A percentile compares a stretch with the other conserved stretches of the same genome.
Conservation (phyloP, 1,139 yeast species). For the Candida pseudocylindracea region DNA sequence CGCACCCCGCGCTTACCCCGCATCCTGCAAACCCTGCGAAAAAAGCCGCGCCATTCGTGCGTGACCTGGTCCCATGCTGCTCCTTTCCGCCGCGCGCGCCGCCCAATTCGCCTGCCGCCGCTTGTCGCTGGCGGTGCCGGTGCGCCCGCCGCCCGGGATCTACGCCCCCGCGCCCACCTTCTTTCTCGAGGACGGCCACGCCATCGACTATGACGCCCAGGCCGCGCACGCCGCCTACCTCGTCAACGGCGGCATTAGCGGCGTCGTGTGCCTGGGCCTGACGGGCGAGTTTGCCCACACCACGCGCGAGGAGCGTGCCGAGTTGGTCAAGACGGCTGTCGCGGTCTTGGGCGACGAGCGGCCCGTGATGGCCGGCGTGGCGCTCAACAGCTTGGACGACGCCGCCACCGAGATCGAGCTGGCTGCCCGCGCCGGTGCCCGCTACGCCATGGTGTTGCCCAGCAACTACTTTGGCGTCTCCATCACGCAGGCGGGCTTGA, state of each 20-base stretch:
- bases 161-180: constrained; percentile 28
- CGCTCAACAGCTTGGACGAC: constrained; percentile 16
- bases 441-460: constrained; percentile 18
- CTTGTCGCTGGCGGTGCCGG: no score
- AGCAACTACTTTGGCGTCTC: constrained; percentile 23
- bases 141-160: constrained; percentile 8
- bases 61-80: no score
- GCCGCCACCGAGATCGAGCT: constrained; percentile 13
- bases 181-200: constrained; percentile 9
- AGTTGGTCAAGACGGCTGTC: constrained; percentile 6
- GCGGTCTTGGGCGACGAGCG: constrained; percentile 12
- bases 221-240: constrained; percentile 17
- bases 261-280: constrained; percentile 24
- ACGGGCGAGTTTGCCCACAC: constrained; percentile 26
- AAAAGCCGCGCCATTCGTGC: no score
- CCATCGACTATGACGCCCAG: constrained; percentile 20
- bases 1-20: no score
- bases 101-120: no score
- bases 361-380: constrained; percentile 22
- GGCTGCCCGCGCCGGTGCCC: constrained; percentile 19
- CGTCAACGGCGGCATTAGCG: constrained; percentile 18
- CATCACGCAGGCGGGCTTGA: constrained; percentile 17
- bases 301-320: constrained; percentile 16
- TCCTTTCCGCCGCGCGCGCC: no score
- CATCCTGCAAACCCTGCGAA: no score